These are phyloP conservation scores for Magnaporthiopsis poae DNA, from an alignment of 2,329 filamentous ascomycete species.

Conservation along the genomic window DNA sequence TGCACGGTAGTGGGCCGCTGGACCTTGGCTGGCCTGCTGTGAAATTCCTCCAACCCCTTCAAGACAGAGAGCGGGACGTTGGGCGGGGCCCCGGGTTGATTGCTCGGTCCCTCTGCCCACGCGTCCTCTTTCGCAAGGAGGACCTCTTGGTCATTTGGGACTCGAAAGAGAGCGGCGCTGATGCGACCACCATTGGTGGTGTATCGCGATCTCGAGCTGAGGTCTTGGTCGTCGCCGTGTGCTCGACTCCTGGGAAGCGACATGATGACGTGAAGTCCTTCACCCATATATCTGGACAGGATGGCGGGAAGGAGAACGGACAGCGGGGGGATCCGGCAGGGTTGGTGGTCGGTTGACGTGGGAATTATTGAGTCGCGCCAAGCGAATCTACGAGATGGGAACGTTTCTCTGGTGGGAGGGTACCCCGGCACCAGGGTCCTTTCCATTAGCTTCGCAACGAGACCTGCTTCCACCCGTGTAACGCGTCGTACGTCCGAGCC, in stretches of 20 bases:
- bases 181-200: slow-evolving; percentile 8
- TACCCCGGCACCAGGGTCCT: too few species aligned
- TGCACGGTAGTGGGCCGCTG: not conserved
- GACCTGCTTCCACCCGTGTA: too few species aligned
- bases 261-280: not conserved
- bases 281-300: not conserved
- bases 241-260: not conserved
- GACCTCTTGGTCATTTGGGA: slow-evolving; percentile 29
- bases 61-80: slow-evolving; percentile 29
- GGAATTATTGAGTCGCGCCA: too few species aligned
- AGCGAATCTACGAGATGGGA: too few species aligned
- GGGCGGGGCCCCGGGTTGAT: slow-evolving; percentile 16
- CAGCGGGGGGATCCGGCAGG: not conserved
- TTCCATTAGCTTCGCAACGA: too few species aligned
- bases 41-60: slow-evolving; percentile 19
- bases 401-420: too few species aligned
- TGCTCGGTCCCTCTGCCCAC: slow-evolving; percentile 25
- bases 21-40: not conserved
- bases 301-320: not conserved
- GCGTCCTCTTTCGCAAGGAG: slow-evolving; percentile 26
- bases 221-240: not conserved
- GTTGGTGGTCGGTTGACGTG: not conserved
- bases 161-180: slow-evolving; percentile 20
- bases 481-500: too few species aligned
- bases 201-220: not conserved